Conservation (phyloP, 495 filamentous ascomycete species). For the Aspergillus panamensis region DNA sequence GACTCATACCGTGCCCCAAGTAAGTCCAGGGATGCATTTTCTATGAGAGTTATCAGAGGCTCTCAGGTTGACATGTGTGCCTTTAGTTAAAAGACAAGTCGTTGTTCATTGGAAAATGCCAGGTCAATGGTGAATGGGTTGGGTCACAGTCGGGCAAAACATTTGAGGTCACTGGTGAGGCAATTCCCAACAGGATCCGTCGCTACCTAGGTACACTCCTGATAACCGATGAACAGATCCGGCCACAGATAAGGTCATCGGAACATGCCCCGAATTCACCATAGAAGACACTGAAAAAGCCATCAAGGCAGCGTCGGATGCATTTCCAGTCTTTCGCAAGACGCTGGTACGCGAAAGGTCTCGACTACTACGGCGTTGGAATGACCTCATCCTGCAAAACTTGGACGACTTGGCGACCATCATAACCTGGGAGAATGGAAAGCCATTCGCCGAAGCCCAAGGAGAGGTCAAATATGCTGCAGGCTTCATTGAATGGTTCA, state of each 20-base stretch:
- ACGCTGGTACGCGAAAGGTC: conserved; percentile 20
- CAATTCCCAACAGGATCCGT: background rate
- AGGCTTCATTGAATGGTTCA: conserved; percentile 50
- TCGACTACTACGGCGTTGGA: conserved; percentile 25
- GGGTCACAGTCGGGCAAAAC: background rate
- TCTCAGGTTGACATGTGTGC: no score
- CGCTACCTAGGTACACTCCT: background rate
- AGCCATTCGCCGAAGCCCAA: conserved; percentile 42
- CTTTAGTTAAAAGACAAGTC: no score
- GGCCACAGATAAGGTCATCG: background rate
- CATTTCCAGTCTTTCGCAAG: background rate
- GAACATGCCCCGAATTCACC: background rate
- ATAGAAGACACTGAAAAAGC: background rate
- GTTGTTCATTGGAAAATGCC: no score
- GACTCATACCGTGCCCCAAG: no score
- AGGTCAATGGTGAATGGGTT: background rate
- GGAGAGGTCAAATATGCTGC: conserved; percentile 47
- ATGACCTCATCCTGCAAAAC: conserved; percentile 33
- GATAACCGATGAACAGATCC: background rate
- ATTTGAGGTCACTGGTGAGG: background rate
- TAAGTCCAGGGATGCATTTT: no score
- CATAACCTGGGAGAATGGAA: conserved; percentile 48
- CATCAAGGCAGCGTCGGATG: background rate
- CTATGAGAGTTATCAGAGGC: no score
- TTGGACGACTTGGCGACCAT: conserved; percentile 45